Conservation (phyloP, 495 filamentous ascomycete genomes). For the Aspergillus incahuasiensis region DNA sequence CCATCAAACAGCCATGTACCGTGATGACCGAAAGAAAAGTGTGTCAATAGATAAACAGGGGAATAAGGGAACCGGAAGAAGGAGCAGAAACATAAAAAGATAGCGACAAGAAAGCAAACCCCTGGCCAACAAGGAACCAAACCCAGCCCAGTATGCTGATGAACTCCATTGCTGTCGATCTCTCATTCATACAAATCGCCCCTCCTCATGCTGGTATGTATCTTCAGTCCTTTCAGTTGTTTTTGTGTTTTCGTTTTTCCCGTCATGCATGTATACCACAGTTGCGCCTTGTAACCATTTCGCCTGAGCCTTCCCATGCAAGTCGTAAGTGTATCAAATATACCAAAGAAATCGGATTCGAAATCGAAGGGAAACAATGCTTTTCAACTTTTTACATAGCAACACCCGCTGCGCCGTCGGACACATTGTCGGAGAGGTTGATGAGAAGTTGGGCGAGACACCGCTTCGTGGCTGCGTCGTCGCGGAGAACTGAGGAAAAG, state of each 20-base stretch:
- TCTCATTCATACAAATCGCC: constrained; percentile 1
- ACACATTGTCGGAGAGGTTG: constrained; percentile 91
- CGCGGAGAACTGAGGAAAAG: constrained; percentile 91
- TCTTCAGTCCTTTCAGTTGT: not conserved
- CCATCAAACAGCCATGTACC: constrained; percentile 29
- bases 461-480: constrained; percentile 96
- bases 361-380: constrained; percentile 31
- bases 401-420: constrained; percentile 51
- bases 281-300: constrained; percentile 46
- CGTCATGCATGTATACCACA: constrained; percentile 23
- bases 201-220: not conserved
- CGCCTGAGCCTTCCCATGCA: constrained; percentile 50
- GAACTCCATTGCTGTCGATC: constrained; percentile 8
- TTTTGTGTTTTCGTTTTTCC: constrained; percentile 10
- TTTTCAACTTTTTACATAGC: constrained; percentile 44
- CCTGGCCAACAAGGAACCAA: constrained; percentile 12
- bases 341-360: constrained; percentile 28
- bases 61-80: constrained; percentile 15
- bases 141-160: constrained; percentile 17
- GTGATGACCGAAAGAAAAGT: constrained; percentile 27
- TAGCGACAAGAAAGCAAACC: constrained; percentile 27
- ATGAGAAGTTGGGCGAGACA: constrained; percentile 95
- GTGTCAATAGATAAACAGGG: constrained; percentile 22
- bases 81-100: constrained; percentile 14
- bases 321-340: constrained; percentile 41